Conservation (phyloP, 495 filamentous ascomycete species). For the Hyaloscypha finlandica region DNA sequence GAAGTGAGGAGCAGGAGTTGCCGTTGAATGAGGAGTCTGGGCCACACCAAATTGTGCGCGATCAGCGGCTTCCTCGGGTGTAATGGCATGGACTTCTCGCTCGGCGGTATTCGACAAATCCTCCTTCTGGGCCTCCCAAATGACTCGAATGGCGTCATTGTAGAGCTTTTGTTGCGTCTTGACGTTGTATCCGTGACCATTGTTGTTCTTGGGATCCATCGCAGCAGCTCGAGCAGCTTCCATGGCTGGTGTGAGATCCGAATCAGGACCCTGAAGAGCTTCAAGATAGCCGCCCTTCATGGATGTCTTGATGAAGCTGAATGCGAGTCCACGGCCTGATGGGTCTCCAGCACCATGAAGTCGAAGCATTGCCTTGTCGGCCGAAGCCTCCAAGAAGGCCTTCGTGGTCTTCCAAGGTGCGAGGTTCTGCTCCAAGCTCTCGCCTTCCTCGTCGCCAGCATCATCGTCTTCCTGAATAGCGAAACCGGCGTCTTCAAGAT, state of each 20-base stretch:
- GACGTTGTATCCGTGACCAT: slow-evolving; percentile 96
- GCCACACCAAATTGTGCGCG: slow-evolving; percentile 42
- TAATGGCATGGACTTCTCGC: slow-evolving; percentile 67
- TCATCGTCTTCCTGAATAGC: slow-evolving; percentile 74
- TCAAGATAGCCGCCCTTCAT: slow-evolving; percentile 99
- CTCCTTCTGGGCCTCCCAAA: slow-evolving; percentile 85
- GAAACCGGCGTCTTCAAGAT: slow-evolving; percentile 81
- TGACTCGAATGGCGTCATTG: slow-evolving; percentile 80
- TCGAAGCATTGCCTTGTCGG: slow-evolving; percentile 95
- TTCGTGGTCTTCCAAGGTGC: slow-evolving; percentile 94
- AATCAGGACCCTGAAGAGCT: slow-evolving; percentile 81
- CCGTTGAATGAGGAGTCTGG: slow-evolving; percentile 31
- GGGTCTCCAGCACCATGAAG: slow-evolving; percentile 94
- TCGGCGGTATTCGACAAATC: slow-evolving; percentile 62
- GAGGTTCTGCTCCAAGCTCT: slow-evolving; percentile 78
- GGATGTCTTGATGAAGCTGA: slow-evolving; percentile 93
- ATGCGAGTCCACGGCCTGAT: slow-evolving; percentile 88
- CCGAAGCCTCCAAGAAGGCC: slow-evolving; percentile 90
- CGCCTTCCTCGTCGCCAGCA: slow-evolving; percentile 57
- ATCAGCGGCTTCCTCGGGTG: slow-evolving; percentile 60
- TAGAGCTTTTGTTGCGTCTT: slow-evolving; percentile 87
- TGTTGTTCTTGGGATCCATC: slow-evolving; percentile 76
- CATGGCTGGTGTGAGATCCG: slow-evolving; percentile 75
- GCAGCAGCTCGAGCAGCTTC: slow-evolving; percentile 54
- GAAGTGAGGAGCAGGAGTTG: slow-evolving; percentile 43